phyloP scores from a whole-genome alignment of 805 yeast species.

The Candida boleticola region DNA sequence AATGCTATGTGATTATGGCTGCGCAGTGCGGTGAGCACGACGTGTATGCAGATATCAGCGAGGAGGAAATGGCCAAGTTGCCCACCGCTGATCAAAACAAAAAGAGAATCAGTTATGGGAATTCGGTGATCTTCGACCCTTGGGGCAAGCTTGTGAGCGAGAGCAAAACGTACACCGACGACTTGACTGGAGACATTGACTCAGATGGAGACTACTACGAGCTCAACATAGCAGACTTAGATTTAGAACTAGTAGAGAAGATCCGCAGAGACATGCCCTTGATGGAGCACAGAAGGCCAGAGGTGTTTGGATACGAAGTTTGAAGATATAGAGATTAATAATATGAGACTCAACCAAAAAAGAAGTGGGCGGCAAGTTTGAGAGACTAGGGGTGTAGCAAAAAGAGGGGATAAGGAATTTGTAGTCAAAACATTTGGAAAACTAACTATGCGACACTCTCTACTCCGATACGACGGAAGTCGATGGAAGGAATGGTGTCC shows the following conservation, averaged over 20 bases:
- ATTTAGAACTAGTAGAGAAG: conserved; percentile 44
- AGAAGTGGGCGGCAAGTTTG: background rate
- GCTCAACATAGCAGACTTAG: conserved; percentile 64
- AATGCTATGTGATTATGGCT: conserved; percentile 83
- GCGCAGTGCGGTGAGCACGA: conserved; percentile 84
- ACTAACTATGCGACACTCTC: too few species aligned
- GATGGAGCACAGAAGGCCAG: conserved; percentile 68
- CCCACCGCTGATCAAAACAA: conserved; percentile 18
- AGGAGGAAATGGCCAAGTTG: conserved; percentile 11
- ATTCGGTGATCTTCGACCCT: conserved; percentile 83
- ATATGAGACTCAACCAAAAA: background rate
- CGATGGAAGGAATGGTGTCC: too few species aligned
- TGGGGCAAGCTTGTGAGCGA: conserved; percentile 80
- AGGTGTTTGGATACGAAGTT: conserved; percentile 48
- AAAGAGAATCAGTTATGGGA: conserved; percentile 79
- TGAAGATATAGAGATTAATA: conserved; percentile 5
- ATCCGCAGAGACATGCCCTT: conserved; percentile 75
- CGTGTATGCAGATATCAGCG: conserved; percentile 33
- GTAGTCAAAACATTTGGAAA: background rate
- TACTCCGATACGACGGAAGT: too few species aligned
- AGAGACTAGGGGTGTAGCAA: background rate
- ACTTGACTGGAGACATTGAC: conserved; percentile 17
- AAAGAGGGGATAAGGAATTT: background rate
- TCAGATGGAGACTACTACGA: conserved; percentile 38
- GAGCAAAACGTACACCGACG: conserved; percentile 28